phyloP scores from a whole-genome alignment of 1,284 basidiomycete species.

The Coniferiporia sulphurascens region DNA sequence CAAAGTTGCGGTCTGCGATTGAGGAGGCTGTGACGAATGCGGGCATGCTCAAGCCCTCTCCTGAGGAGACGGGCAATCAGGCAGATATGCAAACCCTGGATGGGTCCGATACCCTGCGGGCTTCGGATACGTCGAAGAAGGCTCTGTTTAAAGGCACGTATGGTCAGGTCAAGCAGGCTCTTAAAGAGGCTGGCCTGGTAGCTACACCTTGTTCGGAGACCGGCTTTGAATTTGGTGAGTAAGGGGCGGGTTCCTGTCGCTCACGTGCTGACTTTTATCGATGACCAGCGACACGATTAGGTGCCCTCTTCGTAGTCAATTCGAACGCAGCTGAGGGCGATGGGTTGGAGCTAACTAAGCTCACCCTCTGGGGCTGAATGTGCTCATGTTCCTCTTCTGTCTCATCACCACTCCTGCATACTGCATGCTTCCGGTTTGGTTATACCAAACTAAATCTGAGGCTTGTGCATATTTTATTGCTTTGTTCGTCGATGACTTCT shows the following conservation, averaged over 20 bases:
- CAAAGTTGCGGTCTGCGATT: slow-evolving; percentile 37
- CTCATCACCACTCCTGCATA: not conserved
- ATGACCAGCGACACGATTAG: slow-evolving; percentile 37
- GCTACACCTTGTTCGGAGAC: slow-evolving; percentile 35
- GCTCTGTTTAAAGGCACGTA: slow-evolving; percentile 45
- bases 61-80: slow-evolving; percentile 19
- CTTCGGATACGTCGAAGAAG: slow-evolving; percentile 23
- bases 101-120: slow-evolving; percentile 19
- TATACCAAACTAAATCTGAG: not conserved
- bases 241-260: not conserved
- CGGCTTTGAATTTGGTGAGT: slow-evolving; percentile 35
- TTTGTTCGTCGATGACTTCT: not conserved
- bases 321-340: slow-evolving; percentile 29
- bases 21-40: slow-evolving; percentile 40
- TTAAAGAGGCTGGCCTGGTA: slow-evolving; percentile 38
- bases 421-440: not conserved
- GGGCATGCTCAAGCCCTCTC: slow-evolving; percentile 40
- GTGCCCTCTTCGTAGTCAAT: slow-evolving; percentile 42
- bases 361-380: slow-evolving; percentile 42
- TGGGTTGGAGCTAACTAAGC: slow-evolving; percentile 34
- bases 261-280: slow-evolving; percentile 10
- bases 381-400: not conserved
- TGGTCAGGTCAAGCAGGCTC: slow-evolving; percentile 42
- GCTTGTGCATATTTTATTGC: not conserved
- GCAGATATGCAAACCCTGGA: slow-evolving; percentile 22